phyloP scores from a whole-genome alignment of 2,329 filamentous ascomycete species.

The Aspergillus sp. region DNA sequence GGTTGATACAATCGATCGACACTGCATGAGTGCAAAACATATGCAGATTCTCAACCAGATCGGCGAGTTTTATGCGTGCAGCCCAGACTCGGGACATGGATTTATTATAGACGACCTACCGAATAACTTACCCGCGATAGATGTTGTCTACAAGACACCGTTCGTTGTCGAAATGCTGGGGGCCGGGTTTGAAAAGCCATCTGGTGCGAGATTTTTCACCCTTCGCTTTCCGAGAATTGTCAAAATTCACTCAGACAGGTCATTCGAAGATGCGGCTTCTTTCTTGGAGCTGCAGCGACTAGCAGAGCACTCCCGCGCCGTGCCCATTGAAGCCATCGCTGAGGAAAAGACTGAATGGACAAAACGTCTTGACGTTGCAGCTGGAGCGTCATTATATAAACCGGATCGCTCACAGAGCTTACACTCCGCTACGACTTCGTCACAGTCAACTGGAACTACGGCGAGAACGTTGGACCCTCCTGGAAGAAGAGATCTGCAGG shows the following conservation, averaged over 20 bases:
- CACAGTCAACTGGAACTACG: constrained; percentile 1
- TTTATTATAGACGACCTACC: constrained; percentile 51
- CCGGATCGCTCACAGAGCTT: constrained; percentile 24
- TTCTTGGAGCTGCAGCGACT: constrained; percentile 69
- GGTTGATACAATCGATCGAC: constrained; percentile 59
- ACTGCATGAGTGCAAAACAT: constrained; percentile 50
- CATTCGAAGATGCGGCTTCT: constrained; percentile 65
- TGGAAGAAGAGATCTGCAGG: background rate
- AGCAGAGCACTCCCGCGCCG: constrained; percentile 57
- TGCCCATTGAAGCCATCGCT: constrained; percentile 53
- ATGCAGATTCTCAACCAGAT: constrained; percentile 52
- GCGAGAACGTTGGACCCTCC: background rate
- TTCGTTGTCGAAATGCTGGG: constrained; percentile 79
- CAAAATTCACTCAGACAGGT: constrained; percentile 76
- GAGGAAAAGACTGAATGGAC: constrained; percentile 64
- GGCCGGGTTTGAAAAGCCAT: constrained; percentile 72
- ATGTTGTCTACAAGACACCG: constrained; percentile 63
- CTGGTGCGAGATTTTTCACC: constrained; percentile 68
- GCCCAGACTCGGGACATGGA: constrained; percentile 27
- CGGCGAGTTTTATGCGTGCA: constrained; percentile 48
- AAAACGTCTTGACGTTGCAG: constrained; percentile 56
- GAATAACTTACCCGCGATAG: constrained; percentile 33
- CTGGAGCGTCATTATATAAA: constrained; percentile 33
- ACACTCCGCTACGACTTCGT: constrained; percentile 18
- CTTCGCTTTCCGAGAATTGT: constrained; percentile 73